These are phyloP conservation scores for Aureobasidium sp. DNA, from an alignment of 2,329 filamentous ascomycete genomes.

Conservation along the genomic window DNA sequence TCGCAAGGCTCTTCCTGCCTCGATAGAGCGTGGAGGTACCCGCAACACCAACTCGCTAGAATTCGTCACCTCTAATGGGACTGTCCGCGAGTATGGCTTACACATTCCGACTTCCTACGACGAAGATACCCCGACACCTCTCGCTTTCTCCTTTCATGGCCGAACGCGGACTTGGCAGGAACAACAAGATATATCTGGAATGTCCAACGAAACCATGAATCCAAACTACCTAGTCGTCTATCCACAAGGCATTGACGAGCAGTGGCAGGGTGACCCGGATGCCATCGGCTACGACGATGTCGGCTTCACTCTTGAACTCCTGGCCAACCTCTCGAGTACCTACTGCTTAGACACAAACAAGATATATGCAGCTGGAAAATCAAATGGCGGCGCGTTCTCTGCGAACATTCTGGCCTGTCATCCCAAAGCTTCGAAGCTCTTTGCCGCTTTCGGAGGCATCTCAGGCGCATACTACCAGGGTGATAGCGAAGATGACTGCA, in stretches of 20 bases:
- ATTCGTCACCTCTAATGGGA: conserved; percentile 17
- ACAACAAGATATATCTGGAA: conserved; percentile 37
- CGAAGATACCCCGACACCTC: conserved; percentile 27
- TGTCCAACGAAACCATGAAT: conserved; percentile 39
- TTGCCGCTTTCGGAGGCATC: conserved; percentile 45
- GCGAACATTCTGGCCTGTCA: conserved; percentile 40
- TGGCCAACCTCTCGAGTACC: conserved; percentile 30
- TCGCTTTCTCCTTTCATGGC: conserved; percentile 45
- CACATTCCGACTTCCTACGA: conserved; percentile 35
- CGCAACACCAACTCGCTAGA: conserved; percentile 18
- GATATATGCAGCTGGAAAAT: conserved; percentile 42
- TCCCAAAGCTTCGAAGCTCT: conserved; percentile 31
- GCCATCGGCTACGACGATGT: conserved; percentile 33
- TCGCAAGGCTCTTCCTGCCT: conserved; percentile 17
- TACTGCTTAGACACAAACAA: conserved; percentile 38
- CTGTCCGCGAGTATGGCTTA: conserved; percentile 29
- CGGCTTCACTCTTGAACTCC: conserved; percentile 35
- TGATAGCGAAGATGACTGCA: conserved; percentile 18
- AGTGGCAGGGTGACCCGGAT: conserved; percentile 38
- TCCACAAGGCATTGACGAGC: conserved; percentile 30
- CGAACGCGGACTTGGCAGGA: conserved; percentile 29
- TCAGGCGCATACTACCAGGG: conserved; percentile 40
- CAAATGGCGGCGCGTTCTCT: conserved; percentile 46
- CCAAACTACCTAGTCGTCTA: conserved; percentile 38
- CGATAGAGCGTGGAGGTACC: conserved; percentile 18